Conservation (phyloP, 2,329 filamentous ascomycete genomes). For the Trichoderma oligosporum region DNA sequence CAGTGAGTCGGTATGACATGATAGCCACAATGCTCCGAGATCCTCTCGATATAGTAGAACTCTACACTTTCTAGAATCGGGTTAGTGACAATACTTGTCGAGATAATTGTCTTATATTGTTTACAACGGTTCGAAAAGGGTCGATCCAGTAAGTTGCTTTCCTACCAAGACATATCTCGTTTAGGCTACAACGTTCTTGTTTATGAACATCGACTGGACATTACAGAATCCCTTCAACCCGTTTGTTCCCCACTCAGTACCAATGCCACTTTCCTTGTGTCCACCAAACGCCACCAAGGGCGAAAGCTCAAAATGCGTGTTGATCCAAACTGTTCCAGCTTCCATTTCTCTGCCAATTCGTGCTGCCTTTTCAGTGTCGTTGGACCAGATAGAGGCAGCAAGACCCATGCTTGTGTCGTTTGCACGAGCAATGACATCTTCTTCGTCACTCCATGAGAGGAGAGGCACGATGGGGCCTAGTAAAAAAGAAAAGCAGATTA, state of each 20-base stretch:
- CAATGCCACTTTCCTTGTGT: constrained; percentile 60
- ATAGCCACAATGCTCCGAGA: no score
- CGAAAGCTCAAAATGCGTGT: constrained; percentile 51
- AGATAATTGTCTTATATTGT: no score
- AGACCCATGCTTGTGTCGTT: constrained; percentile 53
- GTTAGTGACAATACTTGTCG: no score
- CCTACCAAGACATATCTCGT: no score
- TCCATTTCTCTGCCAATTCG: constrained; percentile 50
- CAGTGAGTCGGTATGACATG: no score
- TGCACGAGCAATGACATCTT: constrained; percentile 33
- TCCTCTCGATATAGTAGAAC: no score
- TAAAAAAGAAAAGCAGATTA: background rate
- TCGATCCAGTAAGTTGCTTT: no score
- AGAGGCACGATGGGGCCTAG: constrained; percentile 32
- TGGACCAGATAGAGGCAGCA: constrained; percentile 54
- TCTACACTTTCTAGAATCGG: no score
- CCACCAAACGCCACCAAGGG: constrained; percentile 61
- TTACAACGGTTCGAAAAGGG: no score
- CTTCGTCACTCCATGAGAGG: constrained; percentile 30
- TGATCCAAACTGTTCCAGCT: constrained; percentile 47
- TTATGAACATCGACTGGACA: constrained; percentile 2
- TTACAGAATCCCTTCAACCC: constrained; percentile 15
- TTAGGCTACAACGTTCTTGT: background rate
- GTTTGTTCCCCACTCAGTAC: constrained; percentile 28
- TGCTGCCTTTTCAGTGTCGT: constrained; percentile 45